Evolutionary conservation across 2,329 filamentous ascomycete genomes (phyloP).

Genomic region (Venturia aucupariae): DNA sequence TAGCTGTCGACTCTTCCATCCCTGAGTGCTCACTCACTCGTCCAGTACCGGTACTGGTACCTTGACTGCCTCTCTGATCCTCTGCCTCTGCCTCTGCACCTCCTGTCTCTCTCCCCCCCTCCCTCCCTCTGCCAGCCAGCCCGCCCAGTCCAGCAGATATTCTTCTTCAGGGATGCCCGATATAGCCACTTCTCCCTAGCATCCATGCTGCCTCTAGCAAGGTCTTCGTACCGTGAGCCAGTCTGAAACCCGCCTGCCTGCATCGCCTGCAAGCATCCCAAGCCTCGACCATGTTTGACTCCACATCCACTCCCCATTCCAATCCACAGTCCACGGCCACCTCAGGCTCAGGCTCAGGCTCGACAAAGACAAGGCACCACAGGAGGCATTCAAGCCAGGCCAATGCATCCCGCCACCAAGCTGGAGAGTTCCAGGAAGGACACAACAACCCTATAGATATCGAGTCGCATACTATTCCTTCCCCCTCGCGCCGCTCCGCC

Average conservation of each 20-base stretch:
- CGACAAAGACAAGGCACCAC: not conserved
- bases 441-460: not conserved
- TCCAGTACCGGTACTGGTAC: no score
- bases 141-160: not conserved
- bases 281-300: slow-evolving; percentile 8
- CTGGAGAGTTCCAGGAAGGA: not conserved
- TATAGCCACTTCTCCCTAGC: not conserved
- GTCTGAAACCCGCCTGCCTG: not conserved
- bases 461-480: not conserved
- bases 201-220: not conserved
- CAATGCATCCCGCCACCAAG: not conserved
- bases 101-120: no score
- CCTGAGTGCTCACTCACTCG: not conserved
- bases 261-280: not conserved
- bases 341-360: not conserved
- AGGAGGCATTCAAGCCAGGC: slow-evolving; percentile 5
- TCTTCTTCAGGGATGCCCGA: not conserved
- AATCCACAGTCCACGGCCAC: not conserved
- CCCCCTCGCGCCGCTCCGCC: not conserved
- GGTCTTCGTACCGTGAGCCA: not conserved
- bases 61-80: no score
- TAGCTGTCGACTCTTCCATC: not conserved
- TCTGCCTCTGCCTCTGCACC: no score
- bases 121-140: not conserved
- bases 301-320: slow-evolving; percentile 8